Evolutionary conservation across 2,329 filamentous ascomycete species (phyloP), one percentile per base, ranked within the genome.

Genomic region (Colletotrichum sp.): DNA sequence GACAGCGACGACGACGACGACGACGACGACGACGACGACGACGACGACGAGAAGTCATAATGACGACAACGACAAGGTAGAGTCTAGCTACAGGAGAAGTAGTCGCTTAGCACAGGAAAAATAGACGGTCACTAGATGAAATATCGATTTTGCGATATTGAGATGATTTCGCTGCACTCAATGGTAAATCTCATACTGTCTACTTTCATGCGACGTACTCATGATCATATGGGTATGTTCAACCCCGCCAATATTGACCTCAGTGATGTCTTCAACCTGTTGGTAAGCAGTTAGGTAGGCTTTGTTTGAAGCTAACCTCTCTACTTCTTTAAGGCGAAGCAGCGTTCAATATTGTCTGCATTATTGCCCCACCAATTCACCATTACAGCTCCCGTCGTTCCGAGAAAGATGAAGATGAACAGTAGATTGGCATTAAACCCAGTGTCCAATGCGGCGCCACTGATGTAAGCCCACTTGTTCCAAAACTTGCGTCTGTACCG

Each of bases 331-430:
- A 91, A 77, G 4, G 89, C 89, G 85, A 92, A 93, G 80, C 91
- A 93, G 70, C 91, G 85, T 82, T 93, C 91, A 59, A 89, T 88
- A 70, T 84, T 90, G 21, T 86, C 83, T 32, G 82, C 86, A 78
- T 91, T 88, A 79, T 93, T 93, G 0, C 91, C 91, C 90, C 91
- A 93, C 91, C 91, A 93, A 74, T 90, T 81, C 16, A 90, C 90
- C 91, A 92, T 92, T 16, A 83, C 84, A 9, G 92, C 83, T 24
- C 90, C 85, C 83, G 89, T 92, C 6, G 88, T 88, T 1, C 90
- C 89, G 78, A 92, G 91, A 76, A 89, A 89, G 77, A 92, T 80
- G 80, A 92, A 93, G 32, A 92, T 88, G 28, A 92, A 84, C 75
- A 93, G 79, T 86, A 92, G 87, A 76, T 92, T 91, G 16, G 92